These are phyloP conservation scores for Auriscalpium vulgare DNA, from an alignment of 768 basidiomycete species.

Conservation along the genomic window DNA sequence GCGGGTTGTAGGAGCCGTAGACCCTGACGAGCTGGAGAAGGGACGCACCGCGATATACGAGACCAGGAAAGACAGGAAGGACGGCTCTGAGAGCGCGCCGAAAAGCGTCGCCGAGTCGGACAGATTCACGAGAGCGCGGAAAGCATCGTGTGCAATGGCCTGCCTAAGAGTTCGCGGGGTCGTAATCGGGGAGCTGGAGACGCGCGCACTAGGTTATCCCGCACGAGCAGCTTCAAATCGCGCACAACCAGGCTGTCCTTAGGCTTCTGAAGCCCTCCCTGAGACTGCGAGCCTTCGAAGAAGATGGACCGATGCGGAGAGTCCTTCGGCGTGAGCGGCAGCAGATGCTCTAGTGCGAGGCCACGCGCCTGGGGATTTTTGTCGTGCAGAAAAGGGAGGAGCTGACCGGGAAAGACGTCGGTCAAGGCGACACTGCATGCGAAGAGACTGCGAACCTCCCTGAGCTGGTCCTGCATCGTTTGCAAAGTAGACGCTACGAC, in stretches of 20 bases:
- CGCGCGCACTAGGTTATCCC: slow-evolving; percentile 70
- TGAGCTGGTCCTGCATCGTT: slow-evolving; percentile 12
- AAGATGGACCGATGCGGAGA: slow-evolving; percentile 71
- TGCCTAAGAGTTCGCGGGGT: slow-evolving; percentile 23
- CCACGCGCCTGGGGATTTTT: slow-evolving; percentile 82
- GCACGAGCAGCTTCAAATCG: slow-evolving; percentile 80
- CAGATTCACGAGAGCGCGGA: slow-evolving; percentile 89
- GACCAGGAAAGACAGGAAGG: slow-evolving; percentile 74
- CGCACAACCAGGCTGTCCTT: slow-evolving; percentile 64
- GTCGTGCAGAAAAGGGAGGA: slow-evolving; percentile 79
- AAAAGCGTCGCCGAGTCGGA: slow-evolving; percentile 74
- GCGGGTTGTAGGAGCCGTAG: slow-evolving; percentile 8
- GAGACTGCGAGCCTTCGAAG: slow-evolving; percentile 46
- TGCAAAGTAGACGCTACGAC: too few species aligned
- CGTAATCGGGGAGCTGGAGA: slow-evolving; percentile 3
- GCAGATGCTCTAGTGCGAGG: slow-evolving; percentile 76
- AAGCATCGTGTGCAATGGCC: slow-evolving; percentile 91
- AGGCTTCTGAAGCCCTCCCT: slow-evolving; percentile 45
- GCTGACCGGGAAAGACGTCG: slow-evolving; percentile 29
- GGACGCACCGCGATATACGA: slow-evolving; percentile 84
- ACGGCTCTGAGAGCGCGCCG: slow-evolving; percentile 54
- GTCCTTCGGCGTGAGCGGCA: slow-evolving; percentile 69
- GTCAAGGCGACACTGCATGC: background rate
- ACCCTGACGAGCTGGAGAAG: background rate
- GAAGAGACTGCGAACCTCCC: slow-evolving; percentile 10